Conservation (phyloP, 2,329 filamentous ascomycete species). For the Fonsecaea multimorphosa region DNA sequence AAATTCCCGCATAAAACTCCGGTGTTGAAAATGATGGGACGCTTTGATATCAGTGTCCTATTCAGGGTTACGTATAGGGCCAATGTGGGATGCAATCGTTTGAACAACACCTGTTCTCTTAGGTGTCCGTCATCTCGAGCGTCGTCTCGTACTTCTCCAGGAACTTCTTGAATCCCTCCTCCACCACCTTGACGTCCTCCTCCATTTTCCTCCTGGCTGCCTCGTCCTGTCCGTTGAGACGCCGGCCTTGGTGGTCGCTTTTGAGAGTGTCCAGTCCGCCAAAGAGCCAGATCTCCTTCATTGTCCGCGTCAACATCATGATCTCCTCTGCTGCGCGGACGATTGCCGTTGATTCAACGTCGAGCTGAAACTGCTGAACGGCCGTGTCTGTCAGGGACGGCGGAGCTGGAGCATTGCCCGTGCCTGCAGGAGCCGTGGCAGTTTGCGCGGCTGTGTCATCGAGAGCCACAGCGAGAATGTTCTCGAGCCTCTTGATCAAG, state of each 20-base stretch:
- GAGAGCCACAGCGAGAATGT: conserved; percentile 36
- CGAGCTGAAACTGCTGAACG: conserved; percentile 63
- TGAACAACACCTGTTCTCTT: neutral
- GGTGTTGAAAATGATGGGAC: neutral
- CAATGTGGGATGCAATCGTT: neutral
- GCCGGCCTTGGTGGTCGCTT: conserved; percentile 45
- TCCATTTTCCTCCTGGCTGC: conserved; percentile 51
- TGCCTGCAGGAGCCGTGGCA: neutral
- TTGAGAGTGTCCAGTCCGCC: conserved; percentile 66
- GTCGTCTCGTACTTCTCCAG: conserved; percentile 33
- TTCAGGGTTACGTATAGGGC: neutral
- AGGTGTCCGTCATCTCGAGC: conserved; percentile 5
- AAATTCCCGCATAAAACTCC: no score
- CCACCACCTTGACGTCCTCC: conserved; percentile 54
- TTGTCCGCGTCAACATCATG: conserved; percentile 63
- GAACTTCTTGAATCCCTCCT: conserved; percentile 33
- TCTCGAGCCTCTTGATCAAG: conserved; percentile 36
- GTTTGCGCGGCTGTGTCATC: conserved; percentile 22
- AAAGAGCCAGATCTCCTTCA: conserved; percentile 73
- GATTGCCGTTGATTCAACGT: conserved; percentile 59
- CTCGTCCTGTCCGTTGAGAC: conserved; percentile 48
- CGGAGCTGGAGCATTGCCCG: conserved; percentile 13
- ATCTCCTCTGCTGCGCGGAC: conserved; percentile 68
- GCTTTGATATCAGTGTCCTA: neutral
- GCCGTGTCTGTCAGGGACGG: conserved; percentile 58